A percentile compares a stretch with the other conserved stretches of the same genome.
These are phyloP conservation scores for Spergularia bocconei DNA, from an alignment of 148 eudicot genomes.

Conservation along the genomic window DNA sequence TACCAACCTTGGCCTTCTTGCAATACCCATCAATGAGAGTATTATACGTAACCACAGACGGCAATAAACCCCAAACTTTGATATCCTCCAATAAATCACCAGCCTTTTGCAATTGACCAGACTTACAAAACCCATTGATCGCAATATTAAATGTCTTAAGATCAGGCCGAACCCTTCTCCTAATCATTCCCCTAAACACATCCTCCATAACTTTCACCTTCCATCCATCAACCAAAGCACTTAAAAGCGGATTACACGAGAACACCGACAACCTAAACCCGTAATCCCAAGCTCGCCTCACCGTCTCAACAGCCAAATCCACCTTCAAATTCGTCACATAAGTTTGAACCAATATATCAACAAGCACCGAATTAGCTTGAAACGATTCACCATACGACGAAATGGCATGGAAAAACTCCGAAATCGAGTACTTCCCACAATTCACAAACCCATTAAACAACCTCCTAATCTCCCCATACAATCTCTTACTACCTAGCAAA, in stretches of 20 bases:
- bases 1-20: conserved; percentile 58
- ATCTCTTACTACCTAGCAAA: conserved; percentile 35
- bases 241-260: conserved; percentile 60
- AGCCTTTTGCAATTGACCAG: conserved; percentile 59
- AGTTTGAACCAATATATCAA: conserved; percentile 56
- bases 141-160: conserved; percentile 56
- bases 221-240: conserved; percentile 49
- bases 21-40: conserved; percentile 57
- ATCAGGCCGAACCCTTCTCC: conserved; percentile 54
- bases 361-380: conserved; percentile 39
- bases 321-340: conserved; percentile 38
- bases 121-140: conserved; percentile 59
- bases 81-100: conserved; percentile 69
- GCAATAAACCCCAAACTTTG: conserved; percentile 50
- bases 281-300: conserved; percentile 65
- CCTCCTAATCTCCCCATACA: conserved; percentile 46
- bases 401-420: conserved; percentile 48
- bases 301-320: conserved; percentile 56
- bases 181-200: conserved; percentile 56
- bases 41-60: conserved; percentile 67
- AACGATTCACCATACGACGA: conserved; percentile 27
- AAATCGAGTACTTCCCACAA: conserved; percentile 33
- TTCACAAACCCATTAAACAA: conserved; percentile 48
- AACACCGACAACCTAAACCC: conserved; percentile 51
- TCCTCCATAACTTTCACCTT: conserved; percentile 41